phyloP scores from a whole-genome alignment of 225 moss, liverwort and hornwort species.

The Marchantia paleacea region DNA sequence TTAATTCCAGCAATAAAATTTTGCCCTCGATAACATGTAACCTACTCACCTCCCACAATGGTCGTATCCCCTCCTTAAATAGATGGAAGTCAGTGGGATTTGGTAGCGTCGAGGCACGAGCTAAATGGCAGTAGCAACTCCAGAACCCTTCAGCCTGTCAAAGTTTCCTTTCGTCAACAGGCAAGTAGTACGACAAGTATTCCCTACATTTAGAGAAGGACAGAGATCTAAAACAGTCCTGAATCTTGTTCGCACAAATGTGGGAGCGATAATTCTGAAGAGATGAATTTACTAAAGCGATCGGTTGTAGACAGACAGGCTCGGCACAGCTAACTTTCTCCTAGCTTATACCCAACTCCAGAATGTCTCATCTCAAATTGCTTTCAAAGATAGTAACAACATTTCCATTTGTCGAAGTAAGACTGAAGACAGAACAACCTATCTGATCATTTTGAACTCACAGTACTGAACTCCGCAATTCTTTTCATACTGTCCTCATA shows the following conservation, averaged over 20 bases:
- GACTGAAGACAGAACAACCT: too few species aligned
- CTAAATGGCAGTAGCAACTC: conserved; percentile 92
- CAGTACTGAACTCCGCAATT: conserved; percentile 95
- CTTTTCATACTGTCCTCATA: conserved; percentile 98
- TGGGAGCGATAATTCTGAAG: too few species aligned
- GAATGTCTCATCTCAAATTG: too few species aligned
- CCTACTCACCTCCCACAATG: conserved; percentile 83
- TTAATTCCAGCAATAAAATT: background rate
- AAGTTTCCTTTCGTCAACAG: conserved; percentile 22
- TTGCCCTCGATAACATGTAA: too few species aligned
- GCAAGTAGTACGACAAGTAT: background rate
- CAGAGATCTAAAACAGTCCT: background rate
- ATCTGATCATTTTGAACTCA: conserved; percentile 36
- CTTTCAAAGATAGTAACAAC: too few species aligned
- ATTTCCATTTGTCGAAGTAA: too few species aligned
- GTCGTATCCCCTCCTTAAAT: conserved; percentile 99
- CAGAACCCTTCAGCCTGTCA: conserved; percentile 93
- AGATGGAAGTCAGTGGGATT: conserved; percentile 97
- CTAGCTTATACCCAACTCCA: too few species aligned
- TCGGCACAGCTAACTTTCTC: too few species aligned
- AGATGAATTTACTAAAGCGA: too few species aligned
- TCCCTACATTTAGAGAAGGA: background rate
- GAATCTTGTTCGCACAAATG: background rate
- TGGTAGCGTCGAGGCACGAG: conserved; percentile 79
- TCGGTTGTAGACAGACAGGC: too few species aligned